These are phyloP conservation scores for Claviceps africana DNA, from an alignment of 2,329 filamentous ascomycete genomes.

Conservation along the genomic window DNA sequence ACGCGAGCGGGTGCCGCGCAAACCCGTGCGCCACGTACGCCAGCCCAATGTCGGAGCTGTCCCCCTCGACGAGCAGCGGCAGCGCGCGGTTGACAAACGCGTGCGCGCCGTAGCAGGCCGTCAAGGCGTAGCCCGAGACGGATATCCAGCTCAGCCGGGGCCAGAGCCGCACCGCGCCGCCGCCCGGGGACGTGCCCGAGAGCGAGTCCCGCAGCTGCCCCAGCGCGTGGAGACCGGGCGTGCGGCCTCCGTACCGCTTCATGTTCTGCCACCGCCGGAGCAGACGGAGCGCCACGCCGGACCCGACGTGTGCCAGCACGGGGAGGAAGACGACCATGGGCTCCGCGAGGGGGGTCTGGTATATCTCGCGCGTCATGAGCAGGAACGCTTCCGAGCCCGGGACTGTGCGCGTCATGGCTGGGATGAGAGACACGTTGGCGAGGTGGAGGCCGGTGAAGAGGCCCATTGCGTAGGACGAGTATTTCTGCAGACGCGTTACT, in stretches of 20 bases:
- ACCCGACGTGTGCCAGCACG: conserved; percentile 58
- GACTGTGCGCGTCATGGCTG: conserved; percentile 58
- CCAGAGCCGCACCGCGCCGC: conserved; percentile 34
- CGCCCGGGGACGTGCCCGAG: conserved; percentile 20
- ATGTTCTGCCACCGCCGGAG: conserved; percentile 59
- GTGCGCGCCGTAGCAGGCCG: conserved; percentile 55
- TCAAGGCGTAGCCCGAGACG: conserved; percentile 56
- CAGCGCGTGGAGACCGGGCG: conserved; percentile 33
- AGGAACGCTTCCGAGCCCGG: conserved; percentile 70
- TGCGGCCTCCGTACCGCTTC: conserved; percentile 59
- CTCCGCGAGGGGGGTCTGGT: conserved; percentile 72
- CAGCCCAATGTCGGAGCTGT: conserved; percentile 73
- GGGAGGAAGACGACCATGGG: conserved; percentile 67
- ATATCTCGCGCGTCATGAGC: conserved; percentile 80
- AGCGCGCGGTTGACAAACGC: conserved; percentile 61
- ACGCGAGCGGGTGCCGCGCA: conserved; percentile 49
- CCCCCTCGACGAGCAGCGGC: conserved; percentile 65
- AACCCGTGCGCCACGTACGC: conserved; percentile 80
- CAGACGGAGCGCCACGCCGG: conserved; percentile 64
- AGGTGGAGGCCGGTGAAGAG: conserved; percentile 66
- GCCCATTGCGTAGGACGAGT: conserved; percentile 75
- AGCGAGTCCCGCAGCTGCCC: conserved; percentile 19
- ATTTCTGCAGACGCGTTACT: conserved; percentile 57
- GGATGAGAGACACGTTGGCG: conserved; percentile 69
- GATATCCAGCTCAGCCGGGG: conserved; percentile 58